Evolutionary conservation across 1,139 yeast genomes (phyloP).

Genomic region (Meyerozyma elateridarum): DNA sequence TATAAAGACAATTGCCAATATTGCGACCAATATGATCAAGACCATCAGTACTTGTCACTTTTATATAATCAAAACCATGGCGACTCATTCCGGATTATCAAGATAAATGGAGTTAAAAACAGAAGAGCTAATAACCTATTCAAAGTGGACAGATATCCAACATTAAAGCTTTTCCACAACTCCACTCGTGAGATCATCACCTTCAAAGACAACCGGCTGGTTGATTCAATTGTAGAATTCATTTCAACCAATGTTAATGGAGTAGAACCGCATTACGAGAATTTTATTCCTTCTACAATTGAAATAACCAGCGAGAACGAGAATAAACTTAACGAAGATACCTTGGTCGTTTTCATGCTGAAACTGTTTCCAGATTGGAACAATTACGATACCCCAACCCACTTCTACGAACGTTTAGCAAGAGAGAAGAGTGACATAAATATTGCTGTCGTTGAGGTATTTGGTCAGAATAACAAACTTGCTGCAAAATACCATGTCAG

Average conservation of each 20-base stretch:
- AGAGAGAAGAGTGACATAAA: slow-evolving; percentile 9
- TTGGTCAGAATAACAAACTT: slow-evolving; percentile 17
- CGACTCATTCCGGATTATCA: slow-evolving; percentile 25
- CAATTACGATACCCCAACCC: slow-evolving; percentile 28
- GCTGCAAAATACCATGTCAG: slow-evolving; percentile 24
- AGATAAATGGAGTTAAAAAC: slow-evolving; percentile 25
- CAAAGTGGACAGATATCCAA: slow-evolving; percentile 26
- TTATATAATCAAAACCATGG: slow-evolving; percentile 7
- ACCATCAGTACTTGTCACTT: slow-evolving; percentile 9
- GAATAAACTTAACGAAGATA: slow-evolving; percentile 11
- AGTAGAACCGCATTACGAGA: slow-evolving; percentile 18
- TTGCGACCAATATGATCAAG: slow-evolving; percentile 9
- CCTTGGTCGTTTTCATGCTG: slow-evolving; percentile 25
- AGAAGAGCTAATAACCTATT: slow-evolving; percentile 22
- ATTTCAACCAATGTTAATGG: slow-evolving; percentile 13
- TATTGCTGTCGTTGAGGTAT: slow-evolving; percentile 27
- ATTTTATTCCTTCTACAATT: slow-evolving; percentile 13
- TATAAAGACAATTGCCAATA: slow-evolving; percentile 10
- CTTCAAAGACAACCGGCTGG: slow-evolving; percentile 20
- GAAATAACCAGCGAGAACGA: slow-evolving; percentile 8
- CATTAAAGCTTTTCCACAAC: slow-evolving; percentile 27
- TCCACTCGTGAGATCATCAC: slow-evolving; percentile 23
- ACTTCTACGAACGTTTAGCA: slow-evolving; percentile 31
- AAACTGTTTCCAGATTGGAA: slow-evolving; percentile 27
- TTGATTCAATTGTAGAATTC: slow-evolving; percentile 22